Evolutionary conservation across 495 filamentous ascomycete species (phyloP).

Genomic region (Penicillium nucicola): DNA sequence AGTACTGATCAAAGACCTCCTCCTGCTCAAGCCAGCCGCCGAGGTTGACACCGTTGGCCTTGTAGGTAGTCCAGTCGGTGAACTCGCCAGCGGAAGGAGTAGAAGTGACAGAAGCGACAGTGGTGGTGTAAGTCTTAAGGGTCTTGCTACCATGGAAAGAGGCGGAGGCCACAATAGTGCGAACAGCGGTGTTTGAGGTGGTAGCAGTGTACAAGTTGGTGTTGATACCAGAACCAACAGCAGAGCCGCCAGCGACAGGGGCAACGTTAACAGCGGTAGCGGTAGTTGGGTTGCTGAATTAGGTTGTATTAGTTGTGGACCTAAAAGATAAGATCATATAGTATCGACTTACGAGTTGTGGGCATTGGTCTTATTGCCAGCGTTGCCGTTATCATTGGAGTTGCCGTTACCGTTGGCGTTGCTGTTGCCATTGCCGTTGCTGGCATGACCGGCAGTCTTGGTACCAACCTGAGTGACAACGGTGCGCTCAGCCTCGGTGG

Average conservation of each 20-base stretch:
- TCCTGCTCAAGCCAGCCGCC: conserved; percentile 13
- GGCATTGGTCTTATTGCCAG: not conserved
- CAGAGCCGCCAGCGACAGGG: conserved; percentile 14
- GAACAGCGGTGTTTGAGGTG: conserved; percentile 6
- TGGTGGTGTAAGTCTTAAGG: conserved; percentile 2
- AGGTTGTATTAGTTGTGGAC: not conserved
- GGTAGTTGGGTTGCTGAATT: not conserved
- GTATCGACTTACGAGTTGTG: conserved; percentile 4
- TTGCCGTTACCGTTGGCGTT: too few species aligned
- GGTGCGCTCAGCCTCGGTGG: conserved; percentile 3
- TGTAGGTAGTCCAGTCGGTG: conserved; percentile 12
- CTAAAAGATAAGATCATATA: not conserved
- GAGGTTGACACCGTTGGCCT: conserved; percentile 15
- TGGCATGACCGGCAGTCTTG: not conserved
- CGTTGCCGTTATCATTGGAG: too few species aligned
- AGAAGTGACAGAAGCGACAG: conserved; percentile 1
- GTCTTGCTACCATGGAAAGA: not conserved
- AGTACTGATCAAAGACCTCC: conserved; percentile 6
- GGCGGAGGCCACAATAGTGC: conserved; percentile 5
- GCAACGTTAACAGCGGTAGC: not conserved
- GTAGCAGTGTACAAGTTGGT: conserved; percentile 11
- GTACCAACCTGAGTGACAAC: conserved; percentile 9
- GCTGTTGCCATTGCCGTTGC: too few species aligned
- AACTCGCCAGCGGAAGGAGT: conserved; percentile 4
- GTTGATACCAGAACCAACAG: conserved; percentile 15